Conservation (phyloP, 148 eudicot genomes). For the Rhododendron williamsianum region DNA sequence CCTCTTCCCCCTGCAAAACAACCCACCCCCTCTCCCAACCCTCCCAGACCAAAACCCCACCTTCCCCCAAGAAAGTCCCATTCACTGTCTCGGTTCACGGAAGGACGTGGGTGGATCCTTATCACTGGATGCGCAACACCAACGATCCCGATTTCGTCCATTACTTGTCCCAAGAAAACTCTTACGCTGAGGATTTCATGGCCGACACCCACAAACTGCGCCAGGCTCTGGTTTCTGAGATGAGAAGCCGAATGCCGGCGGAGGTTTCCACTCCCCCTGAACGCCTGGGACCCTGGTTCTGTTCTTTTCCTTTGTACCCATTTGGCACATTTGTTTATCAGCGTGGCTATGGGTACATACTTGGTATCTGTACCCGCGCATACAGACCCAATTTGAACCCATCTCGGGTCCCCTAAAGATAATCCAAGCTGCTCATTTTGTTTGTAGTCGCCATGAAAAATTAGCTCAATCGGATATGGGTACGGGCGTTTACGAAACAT, state of each 20-base stretch:
- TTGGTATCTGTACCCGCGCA: neutral
- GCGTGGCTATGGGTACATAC: neutral
- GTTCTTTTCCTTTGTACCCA: constrained; percentile 16
- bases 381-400: neutral
- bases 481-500: too few relatives aligned
- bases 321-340: neutral
- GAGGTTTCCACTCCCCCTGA: constrained; percentile 67
- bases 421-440: too few relatives aligned
- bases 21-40: constrained; percentile 10
- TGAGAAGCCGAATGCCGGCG: constrained; percentile 51
- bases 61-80: constrained; percentile 61
- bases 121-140: constrained; percentile 86
- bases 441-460: too few relatives aligned
- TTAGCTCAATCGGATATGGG: too few relatives aligned
- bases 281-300: constrained; percentile 75
- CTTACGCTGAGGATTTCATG: constrained; percentile 70
- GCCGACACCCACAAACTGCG: constrained; percentile 43
- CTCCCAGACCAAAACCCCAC: constrained; percentile 28
- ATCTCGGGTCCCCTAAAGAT: neutral
- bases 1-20: constrained; percentile 35
- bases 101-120: constrained; percentile 65
- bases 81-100: constrained; percentile 61
- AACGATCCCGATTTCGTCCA: constrained; percentile 69
- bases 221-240: constrained; percentile 47
- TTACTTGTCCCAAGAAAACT: constrained; percentile 53